Conservation (phyloP, 208 protist genomes). For the Trypanosoma brucei region DNA sequence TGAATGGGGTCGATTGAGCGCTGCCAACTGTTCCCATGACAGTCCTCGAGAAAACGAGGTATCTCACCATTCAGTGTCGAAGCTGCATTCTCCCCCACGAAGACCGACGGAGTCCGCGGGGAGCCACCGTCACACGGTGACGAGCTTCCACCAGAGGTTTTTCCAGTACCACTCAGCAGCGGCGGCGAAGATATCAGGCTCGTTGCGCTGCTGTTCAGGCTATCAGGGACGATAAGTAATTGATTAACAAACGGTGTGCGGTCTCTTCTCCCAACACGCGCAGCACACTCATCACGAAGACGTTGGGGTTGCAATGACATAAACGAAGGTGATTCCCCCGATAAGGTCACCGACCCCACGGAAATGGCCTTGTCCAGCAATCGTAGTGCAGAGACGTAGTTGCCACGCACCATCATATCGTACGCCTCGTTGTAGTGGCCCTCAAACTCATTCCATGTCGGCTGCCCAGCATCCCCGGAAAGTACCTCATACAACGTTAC, state of each 20-base stretch:
- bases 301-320: slow-evolving; percentile 17
- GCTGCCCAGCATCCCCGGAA: slow-evolving; percentile 12
- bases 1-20: slow-evolving; percentile 7
- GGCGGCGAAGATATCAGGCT: not conserved
- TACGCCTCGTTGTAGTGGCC: slow-evolving; percentile 26
- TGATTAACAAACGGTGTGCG: slow-evolving; percentile 7
- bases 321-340: slow-evolving; percentile 3
- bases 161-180: not conserved
- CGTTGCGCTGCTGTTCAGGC: not conserved
- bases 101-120: too few relatives aligned
- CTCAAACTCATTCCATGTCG: slow-evolving; percentile 24
- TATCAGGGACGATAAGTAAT: not conserved
- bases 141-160: too few relatives aligned
- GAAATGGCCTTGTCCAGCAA: slow-evolving; percentile 19
- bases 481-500: slow-evolving; percentile 26
- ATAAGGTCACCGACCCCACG: slow-evolving; percentile 11
- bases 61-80: not conserved
- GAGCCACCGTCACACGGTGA: too few relatives aligned
- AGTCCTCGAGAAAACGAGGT: slow-evolving; percentile 3
- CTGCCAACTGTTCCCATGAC: slow-evolving; percentile 5
- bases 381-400: slow-evolving; percentile 28
- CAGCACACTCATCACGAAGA: slow-evolving; percentile 14
- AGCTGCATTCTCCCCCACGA: not conserved
- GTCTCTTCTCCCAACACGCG: slow-evolving; percentile 13
- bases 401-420: slow-evolving; percentile 30